A percentile compares a stretch with the other conserved stretches of the same genome.
Evolutionary conservation across 2,329 filamentous ascomycete species (phyloP).

Genomic region (Colletotrichum tabaci): DNA sequence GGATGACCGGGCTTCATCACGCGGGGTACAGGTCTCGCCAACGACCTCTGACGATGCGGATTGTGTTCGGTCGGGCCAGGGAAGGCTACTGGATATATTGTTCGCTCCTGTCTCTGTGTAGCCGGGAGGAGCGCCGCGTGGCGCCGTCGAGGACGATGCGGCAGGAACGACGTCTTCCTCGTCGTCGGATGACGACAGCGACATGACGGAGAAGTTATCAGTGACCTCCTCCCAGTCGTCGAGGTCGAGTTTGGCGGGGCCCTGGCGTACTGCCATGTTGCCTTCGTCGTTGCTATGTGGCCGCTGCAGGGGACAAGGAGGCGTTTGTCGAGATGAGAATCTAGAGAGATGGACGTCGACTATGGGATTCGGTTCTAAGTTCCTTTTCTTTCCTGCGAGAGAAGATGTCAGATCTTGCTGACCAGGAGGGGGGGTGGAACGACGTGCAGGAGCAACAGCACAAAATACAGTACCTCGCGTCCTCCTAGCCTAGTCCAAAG

Average conservation of each 20-base stretch:
- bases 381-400: no score
- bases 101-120: neutral
- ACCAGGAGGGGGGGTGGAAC: no score
- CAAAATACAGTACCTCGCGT: neutral
- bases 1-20: no score
- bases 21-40: neutral
- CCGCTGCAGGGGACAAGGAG: neutral
- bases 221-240: conserved; percentile 48
- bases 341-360: neutral
- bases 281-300: no score
- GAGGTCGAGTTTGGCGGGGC: conserved; percentile 22
- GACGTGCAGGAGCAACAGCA: no score
- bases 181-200: conserved; percentile 46
- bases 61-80: neutral
- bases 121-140: neutral
- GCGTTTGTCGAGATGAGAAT: neutral
- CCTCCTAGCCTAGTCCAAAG: neutral
- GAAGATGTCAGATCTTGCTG: neutral
- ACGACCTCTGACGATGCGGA: neutral
- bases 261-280: conserved; percentile 14
- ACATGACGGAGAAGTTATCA: conserved; percentile 47
- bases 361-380: no score
- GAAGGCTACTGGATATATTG: neutral
- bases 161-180: neutral
- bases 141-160: neutral